Evolutionary conservation across 2,329 filamentous ascomycete species (phyloP), one percentile per base, ranked within the genome.

Genomic region (Pseudocercospora macadamiae): DNA sequence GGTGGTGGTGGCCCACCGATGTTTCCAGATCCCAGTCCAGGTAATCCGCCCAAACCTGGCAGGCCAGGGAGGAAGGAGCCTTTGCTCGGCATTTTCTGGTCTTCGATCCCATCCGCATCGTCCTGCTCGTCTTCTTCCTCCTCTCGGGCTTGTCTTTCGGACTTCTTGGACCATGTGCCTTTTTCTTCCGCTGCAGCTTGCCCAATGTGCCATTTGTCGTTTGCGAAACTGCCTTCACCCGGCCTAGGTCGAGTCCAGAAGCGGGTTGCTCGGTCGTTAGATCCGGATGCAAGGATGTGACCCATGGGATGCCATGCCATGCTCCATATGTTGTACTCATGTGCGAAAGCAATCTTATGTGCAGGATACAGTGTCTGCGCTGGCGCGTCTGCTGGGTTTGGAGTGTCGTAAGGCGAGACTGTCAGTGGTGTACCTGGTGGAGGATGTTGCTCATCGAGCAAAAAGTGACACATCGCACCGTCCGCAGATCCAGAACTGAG

Each of bases 291-390:
- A 6, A 99, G 84, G 63, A 99, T 93, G 71, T 99, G 95, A 25
- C 95, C 95, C 0, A 97, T 82, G 0, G 95, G 95, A 73, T 99
- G 95, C 93, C 95, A 99, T 78, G 97, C 93, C 51, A 99, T 83
- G 16, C 93, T 96, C 95, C 95, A 99, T 64, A 99, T 95, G 16
- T 92, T 91, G 73, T 93, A 96, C 67, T 96, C 90, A 74, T 99
- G 95, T 0, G 95, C 95, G 70, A 88, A 93, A 6, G 89, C 86
- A 28, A 97, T 78, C 69, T 87, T 89, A 78, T 97, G 93, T 3
- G 92, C 91, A 1, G 95, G 95, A 72, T 91, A 91, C 61, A 99
- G 90, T n/a, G 91, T 89, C 74, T 97, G 93, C 0, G 91, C 87
- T 0, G 92, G 88, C 0, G 91, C 89, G 49, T 89, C 90, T 21